Base-by-base conservation (phyloP, 1,284 basidiomycete genomes). In the Ceratobasidium theobromae region DNA sequence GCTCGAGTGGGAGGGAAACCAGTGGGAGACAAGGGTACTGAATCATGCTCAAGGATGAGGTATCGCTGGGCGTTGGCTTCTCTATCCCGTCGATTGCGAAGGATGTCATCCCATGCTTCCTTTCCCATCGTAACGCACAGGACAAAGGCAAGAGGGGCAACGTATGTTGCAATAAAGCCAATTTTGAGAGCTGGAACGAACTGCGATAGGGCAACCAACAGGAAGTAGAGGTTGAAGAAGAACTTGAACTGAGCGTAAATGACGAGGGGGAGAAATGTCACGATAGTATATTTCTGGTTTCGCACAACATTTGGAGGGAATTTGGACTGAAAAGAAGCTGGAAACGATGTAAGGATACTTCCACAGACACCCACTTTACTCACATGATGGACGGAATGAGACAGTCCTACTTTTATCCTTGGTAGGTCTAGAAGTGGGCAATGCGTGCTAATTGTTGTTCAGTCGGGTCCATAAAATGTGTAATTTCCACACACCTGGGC, bases 211-310 rank as follows among this genome's bases (percentile, higher is more conserved):
- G 97, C 96, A 14, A 99, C 97, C 12, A 98, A 86, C 3, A 99
- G 85, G 75, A 99, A 99, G 78, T 99, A 99, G 12, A 99, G 84
- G 76, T 99, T 99, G 87, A 98, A 99, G 82, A 99, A 99, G 82
- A 97, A 98, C 78, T 98, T 99, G 89, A 99, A 99, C 77, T 99
- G 97, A 76, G 98, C 95, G 77, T 98, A 99, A 75, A 99, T 87
- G 46, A 99, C 95, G 69, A 98, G 84, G 0, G 96, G 96, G 3
- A 99, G 82, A 80, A 99, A 99, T 8, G 93, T 93, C 77, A 94
- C 82, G 55, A 92, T 78, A 74, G 94, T 97, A 82, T 99, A 99
- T 79, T 99, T 99, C 76, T 98, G 96, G 74, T 99, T 99, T 71
- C 93, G 88, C 45, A 98, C 91, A 33, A 91, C 87, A 76, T 99